Conservation (phyloP, 2,329 filamentous ascomycete species). For the Fusarium avenaceum region DNA sequence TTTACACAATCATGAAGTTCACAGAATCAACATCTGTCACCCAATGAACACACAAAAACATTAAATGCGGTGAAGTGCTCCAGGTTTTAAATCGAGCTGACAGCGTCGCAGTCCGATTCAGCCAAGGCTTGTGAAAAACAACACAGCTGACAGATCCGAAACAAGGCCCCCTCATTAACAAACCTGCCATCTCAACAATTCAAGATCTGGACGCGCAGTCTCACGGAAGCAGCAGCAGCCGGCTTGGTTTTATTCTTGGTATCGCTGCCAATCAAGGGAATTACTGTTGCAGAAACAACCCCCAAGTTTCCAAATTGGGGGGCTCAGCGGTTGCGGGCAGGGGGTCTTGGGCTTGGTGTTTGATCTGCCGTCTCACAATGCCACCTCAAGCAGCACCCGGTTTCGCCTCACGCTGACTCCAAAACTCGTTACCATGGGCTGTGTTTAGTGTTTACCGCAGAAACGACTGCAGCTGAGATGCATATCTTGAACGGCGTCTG, state of each 20-base stretch:
- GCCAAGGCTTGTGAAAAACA: neutral
- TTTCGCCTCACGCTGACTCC: constrained; percentile 37
- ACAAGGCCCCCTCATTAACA: constrained; percentile 1
- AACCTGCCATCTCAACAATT: neutral
- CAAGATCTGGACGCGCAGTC: neutral
- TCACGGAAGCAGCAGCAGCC: constrained; percentile 27
- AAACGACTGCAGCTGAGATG: neutral
- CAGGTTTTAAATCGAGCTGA: neutral
- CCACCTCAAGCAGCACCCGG: constrained; percentile 40
- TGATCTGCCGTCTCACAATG: constrained; percentile 47
- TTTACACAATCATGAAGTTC: neutral
- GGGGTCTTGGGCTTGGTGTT: constrained; percentile 21
- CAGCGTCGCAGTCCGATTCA: constrained; percentile 6
- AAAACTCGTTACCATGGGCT: neutral
- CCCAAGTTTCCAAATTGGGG: neutral
- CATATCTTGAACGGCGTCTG: constrained; percentile 19
- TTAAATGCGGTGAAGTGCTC: neutral
- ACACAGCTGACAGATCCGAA: constrained; percentile 16
- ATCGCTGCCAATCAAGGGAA: neutral
- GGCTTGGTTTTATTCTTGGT: constrained; percentile 22
- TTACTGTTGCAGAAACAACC: constrained; percentile 1
- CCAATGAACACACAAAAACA: neutral
- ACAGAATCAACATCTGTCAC: neutral
- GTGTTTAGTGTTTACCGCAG: constrained; percentile 11
- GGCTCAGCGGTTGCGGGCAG: constrained; percentile 3